These are phyloP conservation scores for Neonectria neomacrospora DNA, from an alignment of 2,329 filamentous ascomycete genomes.

Conservation along the genomic window DNA sequence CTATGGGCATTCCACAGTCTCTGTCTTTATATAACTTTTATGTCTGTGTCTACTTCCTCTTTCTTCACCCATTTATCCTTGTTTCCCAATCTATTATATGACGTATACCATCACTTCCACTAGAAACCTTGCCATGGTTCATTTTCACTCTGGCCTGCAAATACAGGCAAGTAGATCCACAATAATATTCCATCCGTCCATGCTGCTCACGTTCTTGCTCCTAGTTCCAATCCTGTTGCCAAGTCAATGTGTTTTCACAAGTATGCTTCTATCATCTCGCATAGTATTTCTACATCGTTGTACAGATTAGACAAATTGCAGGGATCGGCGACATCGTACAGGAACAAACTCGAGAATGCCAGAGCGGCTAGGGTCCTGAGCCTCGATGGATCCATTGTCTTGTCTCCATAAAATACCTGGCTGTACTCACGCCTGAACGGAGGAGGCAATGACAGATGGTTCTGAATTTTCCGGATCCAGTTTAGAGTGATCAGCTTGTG, in stretches of 20 bases:
- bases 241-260: background rate
- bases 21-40: no score
- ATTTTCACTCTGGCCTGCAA: background rate
- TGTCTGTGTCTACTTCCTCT: no score
- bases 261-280: slow-evolving; percentile 1
- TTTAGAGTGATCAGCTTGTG: background rate
- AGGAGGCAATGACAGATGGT: background rate
- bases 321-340: background rate
- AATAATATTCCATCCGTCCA: background rate
- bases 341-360: background rate
- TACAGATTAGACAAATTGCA: background rate
- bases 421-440: slow-evolving; percentile 1
- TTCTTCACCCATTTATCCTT: background rate
- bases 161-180: background rate
- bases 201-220: background rate
- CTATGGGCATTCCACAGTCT: background rate
- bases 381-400: background rate
- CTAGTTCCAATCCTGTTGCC: background rate
- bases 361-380: background rate
- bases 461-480: background rate
- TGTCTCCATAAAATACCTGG: background rate
- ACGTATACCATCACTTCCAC: background rate
- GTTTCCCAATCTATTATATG: background rate
- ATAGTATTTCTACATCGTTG: slow-evolving; percentile 1
- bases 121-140: background rate